Base-by-base conservation (phyloP, 371 early-diverging fungal genomes). In the Smittium culicis region DNA sequence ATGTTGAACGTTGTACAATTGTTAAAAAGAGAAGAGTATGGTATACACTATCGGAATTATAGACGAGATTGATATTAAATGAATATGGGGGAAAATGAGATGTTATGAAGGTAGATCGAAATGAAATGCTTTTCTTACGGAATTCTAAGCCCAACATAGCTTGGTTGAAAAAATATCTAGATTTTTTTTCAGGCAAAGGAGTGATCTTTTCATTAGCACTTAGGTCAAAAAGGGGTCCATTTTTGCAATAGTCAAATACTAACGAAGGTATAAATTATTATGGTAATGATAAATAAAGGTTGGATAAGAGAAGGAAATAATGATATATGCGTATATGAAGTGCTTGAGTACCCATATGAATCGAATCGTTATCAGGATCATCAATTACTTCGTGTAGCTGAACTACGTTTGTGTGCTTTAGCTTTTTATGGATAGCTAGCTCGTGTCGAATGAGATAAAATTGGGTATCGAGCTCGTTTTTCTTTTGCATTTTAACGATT, bases 81-180 rank as follows among this genome's bases (percentile, higher is more conserved):
- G n/a, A n/a, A n/a, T n/a, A n/a, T n/a, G n/a, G n/a, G n/a, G n/a
- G n/a, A n/a, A n/a, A n/a, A n/a, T n/a, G n/a, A n/a, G n/a, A n/a
- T n/a, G n/a, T n/a, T n/a, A n/a, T n/a, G n/a, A n/a, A n/a, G n/a
- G n/a, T n/a, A n/a, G n/a, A n/a, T n/a, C n/a, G n/a, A n/a, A n/a
- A n/a, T n/a, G n/a, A n/a, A n/a, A n/a, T n/a, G n/a, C 14, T 64
- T 2, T 31, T 24, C n/a, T 66, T 54, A 66, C 66, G 80, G 73
- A 95, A 98, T 78, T 98, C 96, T 64, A 98, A 88, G 3, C 94
- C 98, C 45, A 96, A 80, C 35, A 96, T 79, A 75, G 94, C 85
- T 72, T 94, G 88, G 33, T 81, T 79, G 73, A 96, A 95, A 64
- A 85, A 88, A 60, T 76, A 63, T 57, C 82, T 79, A 31, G 81